These are phyloP conservation scores for Pestalotiopsis sp. DNA, from an alignment of 2,329 filamentous ascomycete genomes.

Conservation along the genomic window DNA sequence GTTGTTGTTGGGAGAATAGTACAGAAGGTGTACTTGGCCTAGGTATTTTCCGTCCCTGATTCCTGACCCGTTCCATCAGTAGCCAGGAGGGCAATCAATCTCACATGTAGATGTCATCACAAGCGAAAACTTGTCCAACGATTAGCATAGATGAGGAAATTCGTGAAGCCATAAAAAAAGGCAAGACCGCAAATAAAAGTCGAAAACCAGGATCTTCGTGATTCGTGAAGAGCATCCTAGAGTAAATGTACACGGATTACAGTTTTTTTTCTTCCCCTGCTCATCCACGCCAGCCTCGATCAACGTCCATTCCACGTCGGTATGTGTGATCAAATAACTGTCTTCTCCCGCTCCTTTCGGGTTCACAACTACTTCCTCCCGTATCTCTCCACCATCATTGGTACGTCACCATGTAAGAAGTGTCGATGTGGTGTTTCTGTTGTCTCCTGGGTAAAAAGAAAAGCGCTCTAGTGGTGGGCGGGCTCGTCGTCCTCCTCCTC, in stretches of 20 bases:
- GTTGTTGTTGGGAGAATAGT: no score
- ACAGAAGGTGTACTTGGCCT: no score
- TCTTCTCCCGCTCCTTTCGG: constrained; percentile 4
- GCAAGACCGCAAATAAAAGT: constrained; percentile 5
- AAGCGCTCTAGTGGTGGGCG: constrained; percentile 48
- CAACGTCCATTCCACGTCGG: background rate
- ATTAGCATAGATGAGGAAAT: background rate
- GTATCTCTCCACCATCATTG: background rate
- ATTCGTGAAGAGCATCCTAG: constrained; percentile 28
- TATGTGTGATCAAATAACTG: background rate
- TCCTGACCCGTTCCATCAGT: no score
- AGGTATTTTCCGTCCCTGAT: no score
- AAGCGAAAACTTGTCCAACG: background rate
- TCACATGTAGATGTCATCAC: background rate
- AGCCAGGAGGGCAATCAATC: no score
- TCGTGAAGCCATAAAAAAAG: background rate
- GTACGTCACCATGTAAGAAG: background rate
- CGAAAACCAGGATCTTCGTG: constrained; percentile 27
- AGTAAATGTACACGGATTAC: constrained; percentile 45
- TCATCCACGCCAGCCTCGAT: constrained; percentile 2
- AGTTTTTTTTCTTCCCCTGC: constrained; percentile 20
- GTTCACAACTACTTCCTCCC: constrained; percentile 2
- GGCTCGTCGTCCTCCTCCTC: constrained; percentile 69
- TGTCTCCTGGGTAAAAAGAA: background rate
- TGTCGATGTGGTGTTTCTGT: background rate